Evolutionary conservation across 768 basidiomycete genomes (phyloP), one percentile per base, ranked within the genome.

Genomic region (Strobilomyces confusus): DNA sequence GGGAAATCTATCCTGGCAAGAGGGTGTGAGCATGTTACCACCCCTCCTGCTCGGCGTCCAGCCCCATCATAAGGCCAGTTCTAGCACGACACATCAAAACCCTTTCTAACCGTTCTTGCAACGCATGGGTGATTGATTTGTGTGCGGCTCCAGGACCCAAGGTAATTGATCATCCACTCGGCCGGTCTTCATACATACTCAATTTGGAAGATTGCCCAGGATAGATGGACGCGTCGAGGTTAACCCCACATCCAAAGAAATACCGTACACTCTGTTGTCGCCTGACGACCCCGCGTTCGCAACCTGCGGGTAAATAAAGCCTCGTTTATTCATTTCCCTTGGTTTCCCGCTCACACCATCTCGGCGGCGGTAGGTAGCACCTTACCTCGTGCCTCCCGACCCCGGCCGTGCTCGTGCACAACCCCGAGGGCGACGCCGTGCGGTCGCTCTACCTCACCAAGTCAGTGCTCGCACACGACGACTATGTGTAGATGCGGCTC

Each of bases 1-100:
- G 92, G 95, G 97, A 44, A 99, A 99, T 62, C 78, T 98, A 44
- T 95, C 93, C 12, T 77, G 97, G 20, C 95, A 98, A 69, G 97
- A 99, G 71, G 94, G 92, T n/a, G 97, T 99, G 53, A 95, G 92
- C 67, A 99, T 99, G 97, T 76, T 99, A 17, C 97, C 97, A 6
- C 95, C 97, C 1, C 80, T 99, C 2, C 85, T 98, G 60, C 81
- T 99, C 32, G 90, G 93, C 51, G 92, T 98, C n/a, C 77, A 91
- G 63, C 92, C 97, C 0, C 89, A 97, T 66, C 95, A 98, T 68
- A 77, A 75, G 63, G 89, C 84, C 64, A 47, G 77, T 72, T 12
- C 11, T 26, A n/a, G 37, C 9, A 44, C 48, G 32, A 38, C 32
- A 22, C 34, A 3, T 44, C 22, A 22, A 23, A 19, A 34, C 17